These are phyloP conservation scores for Mariannaea sp. DNA, from an alignment of 2,329 filamentous ascomycete genomes.

Conservation along the genomic window DNA sequence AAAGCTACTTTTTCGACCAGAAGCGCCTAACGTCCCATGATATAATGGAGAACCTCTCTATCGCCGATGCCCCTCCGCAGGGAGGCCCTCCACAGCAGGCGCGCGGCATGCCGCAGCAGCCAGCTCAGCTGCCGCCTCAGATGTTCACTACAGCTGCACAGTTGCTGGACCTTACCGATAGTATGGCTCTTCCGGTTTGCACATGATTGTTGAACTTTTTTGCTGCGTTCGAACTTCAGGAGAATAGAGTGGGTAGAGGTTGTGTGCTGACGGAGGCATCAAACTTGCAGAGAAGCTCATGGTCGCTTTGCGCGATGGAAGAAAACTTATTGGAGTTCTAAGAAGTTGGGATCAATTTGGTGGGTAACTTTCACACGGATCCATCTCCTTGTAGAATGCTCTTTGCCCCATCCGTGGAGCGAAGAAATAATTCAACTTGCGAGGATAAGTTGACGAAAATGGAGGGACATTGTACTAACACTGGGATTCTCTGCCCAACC, in stretches of 20 bases:
- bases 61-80: constrained; percentile 54
- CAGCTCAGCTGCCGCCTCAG: constrained; percentile 78
- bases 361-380: constrained; percentile 50
- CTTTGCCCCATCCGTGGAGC: neutral
- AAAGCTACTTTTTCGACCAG: neutral
- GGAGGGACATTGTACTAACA: neutral
- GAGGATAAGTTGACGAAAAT: neutral
- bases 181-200: constrained; percentile 59
- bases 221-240: constrained; percentile 4
- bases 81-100: constrained; percentile 43
- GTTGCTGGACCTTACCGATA: constrained; percentile 94
- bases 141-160: constrained; percentile 99
- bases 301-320: constrained; percentile 86
- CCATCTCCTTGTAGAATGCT: neutral
- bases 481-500: constrained; percentile 2
- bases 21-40: constrained; percentile 27
- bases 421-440: neutral
- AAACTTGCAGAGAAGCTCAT: constrained; percentile 82
- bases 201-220: constrained; percentile 14
- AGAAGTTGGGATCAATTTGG: constrained; percentile 98
- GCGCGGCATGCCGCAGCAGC: constrained; percentile 49
- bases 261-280: constrained; percentile 32
- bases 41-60: constrained; percentile 59
- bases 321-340: constrained; percentile 90
- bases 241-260: constrained; percentile 24